These are phyloP conservation scores for Tricholoma bakamatsutake DNA, from an alignment of 768 basidiomycete species.

Conservation along the genomic window DNA sequence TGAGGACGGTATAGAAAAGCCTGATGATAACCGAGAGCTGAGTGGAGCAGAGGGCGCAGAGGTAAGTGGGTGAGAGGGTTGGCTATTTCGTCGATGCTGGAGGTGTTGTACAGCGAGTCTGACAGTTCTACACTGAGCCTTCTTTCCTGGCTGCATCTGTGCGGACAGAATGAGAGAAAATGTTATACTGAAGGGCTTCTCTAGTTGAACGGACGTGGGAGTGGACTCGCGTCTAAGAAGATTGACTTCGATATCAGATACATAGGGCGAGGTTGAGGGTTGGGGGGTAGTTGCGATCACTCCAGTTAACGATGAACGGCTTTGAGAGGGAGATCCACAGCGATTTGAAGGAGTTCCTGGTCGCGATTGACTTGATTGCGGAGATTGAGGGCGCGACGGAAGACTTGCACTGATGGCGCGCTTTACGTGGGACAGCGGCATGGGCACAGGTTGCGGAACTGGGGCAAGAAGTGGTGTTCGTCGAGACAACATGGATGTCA, in stretches of 20 bases:
- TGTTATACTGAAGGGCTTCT: constrained; percentile 54
- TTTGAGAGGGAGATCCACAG: constrained; percentile 38
- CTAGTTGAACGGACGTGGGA: constrained; percentile 37
- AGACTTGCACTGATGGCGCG: constrained; percentile 34
- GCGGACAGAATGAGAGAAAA: constrained; percentile 50
- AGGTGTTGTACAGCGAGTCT: constrained; percentile 64
- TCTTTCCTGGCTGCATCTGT: constrained; percentile 28
- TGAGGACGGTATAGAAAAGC: constrained; percentile 49
- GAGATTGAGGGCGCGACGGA: constrained; percentile 54
- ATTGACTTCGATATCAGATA: constrained; percentile 48
- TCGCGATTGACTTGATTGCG: constrained; percentile 45
- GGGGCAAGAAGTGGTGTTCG: constrained; percentile 54
- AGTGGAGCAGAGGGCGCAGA: constrained; percentile 16
- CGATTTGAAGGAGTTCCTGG: constrained; percentile 51
- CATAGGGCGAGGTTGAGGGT: constrained; percentile 15
- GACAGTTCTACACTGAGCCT: constrained; percentile 32
- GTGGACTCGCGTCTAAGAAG: constrained; percentile 49
- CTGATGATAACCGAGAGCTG: constrained; percentile 38
- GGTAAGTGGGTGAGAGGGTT: constrained; percentile 14
- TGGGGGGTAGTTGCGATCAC: constrained; percentile 26
- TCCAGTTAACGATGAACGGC: constrained; percentile 34
- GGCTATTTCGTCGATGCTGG: constrained; percentile 30
- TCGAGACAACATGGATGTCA: constrained; percentile 86
- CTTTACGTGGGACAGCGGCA: constrained; percentile 74
- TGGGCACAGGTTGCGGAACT: constrained; percentile 52